Conservation (phyloP, 768 basidiomycete genomes). For the Macrolepiota fuliginosa region DNA sequence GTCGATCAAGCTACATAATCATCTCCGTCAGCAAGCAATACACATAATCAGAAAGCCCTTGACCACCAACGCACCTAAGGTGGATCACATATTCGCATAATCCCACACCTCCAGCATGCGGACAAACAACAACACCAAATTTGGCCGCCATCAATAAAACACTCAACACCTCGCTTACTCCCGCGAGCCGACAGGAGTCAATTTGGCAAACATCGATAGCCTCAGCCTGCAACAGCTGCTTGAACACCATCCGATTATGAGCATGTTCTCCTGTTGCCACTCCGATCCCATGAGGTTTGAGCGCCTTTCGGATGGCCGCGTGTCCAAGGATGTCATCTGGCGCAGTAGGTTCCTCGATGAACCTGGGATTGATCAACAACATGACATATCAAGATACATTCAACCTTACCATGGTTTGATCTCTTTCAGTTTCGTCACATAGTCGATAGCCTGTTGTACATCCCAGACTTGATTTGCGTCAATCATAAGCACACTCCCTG, state of each 20-base stretch:
- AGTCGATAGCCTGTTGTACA: conserved; percentile 89
- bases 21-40: background rate
- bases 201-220: conserved; percentile 97
- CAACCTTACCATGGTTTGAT: conserved; percentile 79
- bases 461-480: conserved; percentile 98
- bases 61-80: conserved; percentile 45
- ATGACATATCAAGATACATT: background rate
- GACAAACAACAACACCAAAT: conserved; percentile 84
- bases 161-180: conserved; percentile 90
- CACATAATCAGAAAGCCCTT: background rate
- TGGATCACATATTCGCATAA: conserved; percentile 92
- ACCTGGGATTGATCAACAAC: conserved; percentile 42
- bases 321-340: conserved; percentile 90
- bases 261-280: conserved; percentile 96
- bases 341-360: conserved; percentile 93
- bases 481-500: conserved; percentile 94
- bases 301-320: conserved; percentile 71
- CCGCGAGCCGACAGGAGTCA: conserved; percentile 90
- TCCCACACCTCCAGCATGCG: conserved; percentile 94
- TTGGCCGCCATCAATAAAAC: conserved; percentile 89
- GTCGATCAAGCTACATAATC: conserved; percentile 69
- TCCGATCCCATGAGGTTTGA: conserved; percentile 79
- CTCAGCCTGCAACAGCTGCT: conserved; percentile 85
- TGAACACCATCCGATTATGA: conserved; percentile 94
- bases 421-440: conserved; percentile 73